These are phyloP conservation scores for Thraustochytrium striatum DNA, from an alignment of 352 stramenopile species.

Conservation along the genomic window DNA sequence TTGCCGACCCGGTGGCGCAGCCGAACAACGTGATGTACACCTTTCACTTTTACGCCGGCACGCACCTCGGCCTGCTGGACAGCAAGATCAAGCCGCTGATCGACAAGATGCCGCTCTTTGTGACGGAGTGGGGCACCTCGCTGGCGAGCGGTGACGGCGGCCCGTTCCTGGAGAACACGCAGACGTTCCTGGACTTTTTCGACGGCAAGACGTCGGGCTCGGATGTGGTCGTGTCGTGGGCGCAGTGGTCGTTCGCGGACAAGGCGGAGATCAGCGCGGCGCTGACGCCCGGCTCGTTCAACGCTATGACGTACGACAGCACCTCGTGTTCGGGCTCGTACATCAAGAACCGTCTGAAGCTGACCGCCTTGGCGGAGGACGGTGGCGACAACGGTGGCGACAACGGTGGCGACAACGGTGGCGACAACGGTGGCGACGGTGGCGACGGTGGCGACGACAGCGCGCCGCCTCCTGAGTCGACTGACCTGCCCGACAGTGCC, in stretches of 20 bases:
- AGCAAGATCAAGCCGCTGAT: no score
- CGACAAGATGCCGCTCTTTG: slow-evolving; percentile 4
- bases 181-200: background rate
- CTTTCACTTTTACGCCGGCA: slow-evolving; percentile 23
- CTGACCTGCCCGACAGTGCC: no score
- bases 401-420: background rate
- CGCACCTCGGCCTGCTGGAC: background rate
- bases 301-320: background rate
- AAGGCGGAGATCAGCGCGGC: background rate
- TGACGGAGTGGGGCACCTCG: no score
- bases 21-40: slow-evolving; percentile 2
- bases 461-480: no score
- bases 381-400: background rate
- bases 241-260: no score
- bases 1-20: background rate
- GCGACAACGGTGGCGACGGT: background rate
- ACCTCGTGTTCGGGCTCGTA: background rate
- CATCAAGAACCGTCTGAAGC: background rate
- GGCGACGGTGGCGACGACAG: background rate
- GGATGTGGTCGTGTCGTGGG: no score
- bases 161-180: background rate
- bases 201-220: no score
- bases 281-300: background rate
- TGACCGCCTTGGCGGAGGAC: background rate
- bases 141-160: background rate